A percentile compares a stretch with the other conserved stretches of the same genome.
These are phyloP conservation scores for Yamagishiella unicocca DNA, from an alignment of 139 green algal genomes.

Conservation along the genomic window DNA sequence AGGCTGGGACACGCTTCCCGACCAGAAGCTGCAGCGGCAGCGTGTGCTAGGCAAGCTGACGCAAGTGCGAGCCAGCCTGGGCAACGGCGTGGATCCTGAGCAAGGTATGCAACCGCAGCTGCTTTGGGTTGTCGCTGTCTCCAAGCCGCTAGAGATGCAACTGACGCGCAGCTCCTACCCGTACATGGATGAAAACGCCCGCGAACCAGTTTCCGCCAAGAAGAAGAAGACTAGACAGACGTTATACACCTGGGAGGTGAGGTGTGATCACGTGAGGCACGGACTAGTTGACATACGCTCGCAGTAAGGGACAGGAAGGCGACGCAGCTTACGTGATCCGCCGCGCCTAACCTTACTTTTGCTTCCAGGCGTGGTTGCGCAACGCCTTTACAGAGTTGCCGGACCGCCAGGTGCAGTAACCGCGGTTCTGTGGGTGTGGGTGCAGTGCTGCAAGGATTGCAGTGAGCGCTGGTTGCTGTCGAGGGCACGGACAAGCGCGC, in stretches of 20 bases:
- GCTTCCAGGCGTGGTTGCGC: not conserved
- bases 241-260: not conserved
- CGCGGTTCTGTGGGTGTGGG: not conserved
- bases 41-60: not conserved
- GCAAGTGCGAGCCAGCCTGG: not conserved
- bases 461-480: not conserved
- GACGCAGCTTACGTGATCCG: not conserved
- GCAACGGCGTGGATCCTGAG: not conserved
- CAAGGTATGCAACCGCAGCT: not conserved
- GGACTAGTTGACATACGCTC: too few relatives aligned
- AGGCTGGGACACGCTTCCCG: not conserved
- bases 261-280: too few relatives aligned
- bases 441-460: not conserved
- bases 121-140: not conserved
- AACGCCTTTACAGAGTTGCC: not conserved
- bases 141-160: not conserved
- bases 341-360: not conserved
- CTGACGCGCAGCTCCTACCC: not conserved
- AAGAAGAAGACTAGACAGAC: not conserved
- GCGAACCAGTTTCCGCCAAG: not conserved
- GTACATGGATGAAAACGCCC: not conserved
- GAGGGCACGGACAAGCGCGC: too few relatives aligned
- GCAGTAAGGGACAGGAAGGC: not conserved
- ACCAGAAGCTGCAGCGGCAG: not conserved
- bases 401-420: not conserved